phyloP scores from a whole-genome alignment of 2,329 filamentous ascomycete genomes.

The Fonsecaea erecta region DNA sequence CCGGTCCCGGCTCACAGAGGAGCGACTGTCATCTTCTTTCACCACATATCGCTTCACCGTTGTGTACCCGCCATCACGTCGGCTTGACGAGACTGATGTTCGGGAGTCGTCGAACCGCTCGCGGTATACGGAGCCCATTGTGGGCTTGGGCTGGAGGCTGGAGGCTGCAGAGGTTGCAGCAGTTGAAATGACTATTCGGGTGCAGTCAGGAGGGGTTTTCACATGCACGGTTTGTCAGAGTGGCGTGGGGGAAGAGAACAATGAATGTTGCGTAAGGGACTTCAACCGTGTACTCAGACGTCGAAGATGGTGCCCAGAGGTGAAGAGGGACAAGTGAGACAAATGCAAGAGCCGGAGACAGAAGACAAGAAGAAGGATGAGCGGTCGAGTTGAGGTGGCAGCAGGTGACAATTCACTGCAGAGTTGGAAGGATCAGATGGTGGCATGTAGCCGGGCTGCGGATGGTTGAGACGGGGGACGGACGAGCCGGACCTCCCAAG shows the following conservation, averaged over 20 bases:
- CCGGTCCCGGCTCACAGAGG: constrained; percentile 39
- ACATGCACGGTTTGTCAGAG: constrained; percentile 5
- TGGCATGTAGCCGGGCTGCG: constrained; percentile 15
- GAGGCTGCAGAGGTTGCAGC: background rate
- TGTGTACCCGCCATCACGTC: constrained; percentile 53
- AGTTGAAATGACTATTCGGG: background rate
- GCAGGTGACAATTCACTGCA: constrained; percentile 18
- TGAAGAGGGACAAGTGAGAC: constrained; percentile 27
- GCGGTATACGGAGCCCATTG: constrained; percentile 40
- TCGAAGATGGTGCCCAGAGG: background rate
- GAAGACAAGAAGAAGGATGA: constrained; percentile 15
- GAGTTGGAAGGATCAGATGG: constrained; percentile 26
- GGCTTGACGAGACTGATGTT: constrained; percentile 39
- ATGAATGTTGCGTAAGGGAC: background rate
- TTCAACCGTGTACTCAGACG: background rate
- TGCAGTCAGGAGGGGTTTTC: background rate
- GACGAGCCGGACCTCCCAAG: constrained; percentile 19
- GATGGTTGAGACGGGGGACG: constrained; percentile 8
- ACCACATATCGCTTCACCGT: constrained; percentile 65
- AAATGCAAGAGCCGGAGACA: constrained; percentile 4
- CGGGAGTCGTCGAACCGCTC: constrained; percentile 49
- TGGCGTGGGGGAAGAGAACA: background rate
- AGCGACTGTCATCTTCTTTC: constrained; percentile 46
- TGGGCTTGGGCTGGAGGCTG: constrained; percentile 6
- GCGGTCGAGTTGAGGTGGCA: constrained; percentile 27